A percentile compares a stretch with the other conserved stretches of the same genome.
These are phyloP conservation scores for Neurospora sp. DNA, from an alignment of 495 filamentous ascomycete genomes.

Conservation along the genomic window DNA sequence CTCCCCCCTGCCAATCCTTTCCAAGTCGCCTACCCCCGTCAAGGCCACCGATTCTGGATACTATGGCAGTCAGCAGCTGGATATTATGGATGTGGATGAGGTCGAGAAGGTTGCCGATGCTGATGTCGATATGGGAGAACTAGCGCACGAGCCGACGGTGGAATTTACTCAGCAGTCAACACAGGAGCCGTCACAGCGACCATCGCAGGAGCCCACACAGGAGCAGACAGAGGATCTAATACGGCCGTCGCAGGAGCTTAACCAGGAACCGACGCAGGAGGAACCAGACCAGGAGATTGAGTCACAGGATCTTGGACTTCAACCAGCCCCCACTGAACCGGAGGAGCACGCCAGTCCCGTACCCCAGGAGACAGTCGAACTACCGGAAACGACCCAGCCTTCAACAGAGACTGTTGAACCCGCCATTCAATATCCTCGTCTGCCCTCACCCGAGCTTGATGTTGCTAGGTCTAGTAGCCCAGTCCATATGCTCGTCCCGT, in stretches of 20 bases:
- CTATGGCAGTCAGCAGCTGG: conserved; percentile 53
- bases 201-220: not conserved
- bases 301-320: not conserved
- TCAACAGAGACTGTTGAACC: conserved; percentile 12
- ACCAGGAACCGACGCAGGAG: not conserved
- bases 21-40: not conserved
- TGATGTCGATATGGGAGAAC: conserved; percentile 13
- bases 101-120: conserved; percentile 9
- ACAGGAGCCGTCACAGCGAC: not conserved
- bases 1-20: conserved; percentile 15
- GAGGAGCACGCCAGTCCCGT: conserved; percentile 10
- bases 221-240: not conserved
- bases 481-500: conserved; percentile 1
- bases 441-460: not conserved
- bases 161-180: not conserved
- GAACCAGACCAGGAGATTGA: not conserved
- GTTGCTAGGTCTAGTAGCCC: conserved; percentile 9
- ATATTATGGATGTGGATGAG: conserved; percentile 25
- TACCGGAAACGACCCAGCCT: conserved; percentile 50
- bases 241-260: not conserved
- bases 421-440: not conserved
- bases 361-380: conserved; percentile 43
- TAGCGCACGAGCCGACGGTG: not conserved
- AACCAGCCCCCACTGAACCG: conserved; percentile 4
- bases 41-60: conserved; percentile 61